Percentiles rank a stretch among this genome's conserved stretches.
These are phyloP conservation scores for Boletus sp. DNA, from an alignment of 768 basidiomycete species.

Conservation along the genomic window DNA sequence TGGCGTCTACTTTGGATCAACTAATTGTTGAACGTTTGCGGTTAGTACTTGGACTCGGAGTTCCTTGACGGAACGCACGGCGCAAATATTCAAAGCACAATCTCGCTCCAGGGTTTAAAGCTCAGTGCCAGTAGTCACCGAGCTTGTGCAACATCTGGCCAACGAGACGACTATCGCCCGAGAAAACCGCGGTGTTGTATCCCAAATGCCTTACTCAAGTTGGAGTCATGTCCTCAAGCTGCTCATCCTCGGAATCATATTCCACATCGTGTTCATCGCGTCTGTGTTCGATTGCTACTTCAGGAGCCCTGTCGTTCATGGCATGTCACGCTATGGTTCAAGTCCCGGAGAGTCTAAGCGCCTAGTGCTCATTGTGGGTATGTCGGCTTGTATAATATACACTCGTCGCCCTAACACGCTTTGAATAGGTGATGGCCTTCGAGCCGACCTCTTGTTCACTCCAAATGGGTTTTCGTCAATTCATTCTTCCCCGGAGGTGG, in stretches of 20 bases:
- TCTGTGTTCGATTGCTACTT: constrained; percentile 89
- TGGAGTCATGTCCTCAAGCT: constrained; percentile 35
- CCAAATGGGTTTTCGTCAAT: constrained; percentile 54
- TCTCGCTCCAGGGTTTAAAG: too few relatives aligned
- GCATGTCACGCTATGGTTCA: constrained; percentile 59
- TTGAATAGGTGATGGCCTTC: constrained; percentile 70
- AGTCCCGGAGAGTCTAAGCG: constrained; percentile 58
- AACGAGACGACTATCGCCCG: not conserved
- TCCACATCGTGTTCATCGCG: constrained; percentile 71
- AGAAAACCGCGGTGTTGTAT: not conserved
- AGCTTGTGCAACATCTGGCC: too few relatives aligned
- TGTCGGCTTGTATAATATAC: constrained; percentile 12
- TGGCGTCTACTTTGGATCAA: too few relatives aligned
- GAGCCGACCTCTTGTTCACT: constrained; percentile 76
- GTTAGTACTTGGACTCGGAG: too few relatives aligned
- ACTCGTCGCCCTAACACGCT: not conserved
- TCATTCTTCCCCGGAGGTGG: constrained; percentile 53
- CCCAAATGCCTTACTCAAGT: constrained; percentile 16
- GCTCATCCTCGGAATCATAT: constrained; percentile 65
- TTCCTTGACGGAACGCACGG: not conserved
- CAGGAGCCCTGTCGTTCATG: constrained; percentile 76
- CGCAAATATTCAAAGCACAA: not conserved
- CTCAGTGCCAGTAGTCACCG: not conserved
- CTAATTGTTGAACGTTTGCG: too few relatives aligned
- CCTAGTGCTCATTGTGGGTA: constrained; percentile 79